Percentiles rank a stretch among this genome's conserved stretches.
Conservation (phyloP, 805 yeast species). For the Metschnikowia drakensbergensis region DNA sequence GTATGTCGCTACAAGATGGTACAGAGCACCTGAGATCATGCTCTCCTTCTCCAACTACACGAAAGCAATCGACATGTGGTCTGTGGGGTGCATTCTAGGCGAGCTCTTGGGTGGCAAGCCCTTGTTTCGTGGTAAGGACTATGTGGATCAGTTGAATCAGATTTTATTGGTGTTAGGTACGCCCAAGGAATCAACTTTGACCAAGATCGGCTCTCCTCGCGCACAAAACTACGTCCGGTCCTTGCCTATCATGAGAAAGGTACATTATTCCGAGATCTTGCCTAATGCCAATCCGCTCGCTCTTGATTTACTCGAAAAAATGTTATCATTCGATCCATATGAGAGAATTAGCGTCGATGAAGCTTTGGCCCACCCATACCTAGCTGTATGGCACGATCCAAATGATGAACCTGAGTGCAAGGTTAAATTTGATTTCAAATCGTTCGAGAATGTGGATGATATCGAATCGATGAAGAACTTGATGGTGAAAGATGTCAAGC, state of each 20-base stretch:
- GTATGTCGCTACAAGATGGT: constrained; percentile 98
- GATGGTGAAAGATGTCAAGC: constrained; percentile 75
- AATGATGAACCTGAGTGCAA: constrained; percentile 84
- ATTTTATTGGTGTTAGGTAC: constrained; percentile 88
- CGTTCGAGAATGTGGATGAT: constrained; percentile 79
- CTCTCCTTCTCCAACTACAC: constrained; percentile 90
- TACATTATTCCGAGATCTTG: constrained; percentile 66
- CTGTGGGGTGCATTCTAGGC: constrained; percentile 95
- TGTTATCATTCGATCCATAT: constrained; percentile 85
- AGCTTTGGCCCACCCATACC: constrained; percentile 85
- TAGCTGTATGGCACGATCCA: constrained; percentile 69
- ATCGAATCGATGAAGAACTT: constrained; percentile 68
- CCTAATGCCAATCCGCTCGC: constrained; percentile 89
- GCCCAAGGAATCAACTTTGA: constrained; percentile 55
- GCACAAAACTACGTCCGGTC: constrained; percentile 91
- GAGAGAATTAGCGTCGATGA: constrained; percentile 82
- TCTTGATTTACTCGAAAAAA: constrained; percentile 58
- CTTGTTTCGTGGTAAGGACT: constrained; percentile 90
- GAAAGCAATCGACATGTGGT: constrained; percentile 96
- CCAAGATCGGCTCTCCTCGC: constrained; percentile 66
- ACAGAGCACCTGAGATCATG: constrained; percentile 97
- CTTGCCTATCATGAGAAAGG: constrained; percentile 75
- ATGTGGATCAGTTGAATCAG: constrained; percentile 90
- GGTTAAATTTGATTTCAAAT: constrained; percentile 72
- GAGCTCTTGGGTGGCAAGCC: constrained; percentile 90